A percentile compares a stretch with the other conserved stretches of the same genome.
Evolutionary conservation across 208 protist genomes (phyloP).

Genomic region (Vickermania spadyakhi): DNA sequence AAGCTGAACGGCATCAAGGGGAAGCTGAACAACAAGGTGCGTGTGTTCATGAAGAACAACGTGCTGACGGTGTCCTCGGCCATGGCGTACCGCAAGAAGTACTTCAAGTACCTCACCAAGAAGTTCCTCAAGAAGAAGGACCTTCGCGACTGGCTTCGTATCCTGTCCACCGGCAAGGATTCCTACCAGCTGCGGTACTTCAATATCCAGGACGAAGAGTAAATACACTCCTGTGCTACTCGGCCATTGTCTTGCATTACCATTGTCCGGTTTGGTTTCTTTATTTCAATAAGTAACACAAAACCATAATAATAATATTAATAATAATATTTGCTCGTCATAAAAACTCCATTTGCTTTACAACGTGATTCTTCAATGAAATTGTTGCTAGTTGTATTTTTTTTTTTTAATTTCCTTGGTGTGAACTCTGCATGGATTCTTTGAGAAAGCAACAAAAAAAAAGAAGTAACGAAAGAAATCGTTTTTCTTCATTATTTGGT

Average conservation of each 20-base stretch:
- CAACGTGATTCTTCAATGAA: no score
- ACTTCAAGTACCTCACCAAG: constrained; percentile 99
- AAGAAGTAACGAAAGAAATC: not conserved
- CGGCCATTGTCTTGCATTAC: not conserved
- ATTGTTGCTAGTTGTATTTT: no score
- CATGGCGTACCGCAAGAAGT: constrained; percentile 97
- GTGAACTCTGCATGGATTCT: no score
- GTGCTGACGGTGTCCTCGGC: constrained; percentile 86
- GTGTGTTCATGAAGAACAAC: constrained; percentile 81
- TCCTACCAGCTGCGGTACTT: constrained; percentile 98
- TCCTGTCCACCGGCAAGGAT: constrained; percentile 92
- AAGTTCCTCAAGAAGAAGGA: constrained; percentile 99
- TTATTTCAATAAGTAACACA: constrained; percentile 1
- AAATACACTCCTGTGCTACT: constrained; percentile 24
- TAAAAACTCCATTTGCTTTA: no score
- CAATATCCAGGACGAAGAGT: constrained; percentile 94
- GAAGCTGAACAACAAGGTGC: constrained; percentile 94
- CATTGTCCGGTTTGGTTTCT: not conserved
- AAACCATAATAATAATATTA: not conserved
- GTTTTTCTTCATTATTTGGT: not conserved
- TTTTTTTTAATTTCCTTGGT: no score
- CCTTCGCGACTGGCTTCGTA: constrained; percentile 96
- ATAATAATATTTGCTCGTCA: no score
- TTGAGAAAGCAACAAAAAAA: no score
- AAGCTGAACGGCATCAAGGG: constrained; percentile 98